Evolutionary conservation across 2,329 filamentous ascomycete species (phyloP), one percentile per base, ranked within the genome.

Genomic region (Emergomyces pasteurianus): DNA sequence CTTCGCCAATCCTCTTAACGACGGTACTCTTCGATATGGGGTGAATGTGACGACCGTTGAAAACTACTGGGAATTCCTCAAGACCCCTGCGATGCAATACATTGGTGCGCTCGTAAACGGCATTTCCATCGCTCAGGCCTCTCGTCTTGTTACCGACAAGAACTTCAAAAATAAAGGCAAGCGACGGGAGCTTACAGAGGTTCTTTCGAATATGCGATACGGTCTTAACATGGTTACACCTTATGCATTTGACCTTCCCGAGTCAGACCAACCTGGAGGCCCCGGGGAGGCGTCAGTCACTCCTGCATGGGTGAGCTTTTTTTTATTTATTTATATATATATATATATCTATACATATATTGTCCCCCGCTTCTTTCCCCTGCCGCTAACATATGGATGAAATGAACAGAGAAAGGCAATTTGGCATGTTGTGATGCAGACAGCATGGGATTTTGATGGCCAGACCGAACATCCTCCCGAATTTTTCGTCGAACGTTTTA

Each of bases 271-370:
- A 28, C 42, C 58, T 18, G 62, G 60, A 36, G 62, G 65, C 3
- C 65, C 63, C 10, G 65, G 65, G 1, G 65, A 64, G 8, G 49
- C 65, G 16, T 66, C 65, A 1, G 59, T 66, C 23, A 63, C 64
- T 21, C 65, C 65, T 21, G 61, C 62, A 31, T 67, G 65, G 65
- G 61, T 60, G 4, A 40, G n/a, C 16, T 16, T 42, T 38, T 40
- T 21, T 28, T n/a, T 28, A n/a, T n/a, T n/a, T n/a, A n/a, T n/a
- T n/a, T n/a, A n/a, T n/a, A n/a, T n/a, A n/a, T n/a, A n/a, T n/a
- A n/a, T n/a, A n/a, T n/a, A n/a, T n/a, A n/a, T n/a, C n/a, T n/a
- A n/a, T n/a, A n/a, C n/a, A n/a, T n/a, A n/a, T n/a, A n/a, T n/a
- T n/a, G n/a, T n/a, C n/a, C n/a, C n/a, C 38, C n/a, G 26, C 40